A percentile compares a stretch with the other conserved stretches of the same genome.
Evolutionary conservation across 208 protist species (phyloP).

Genomic region (Leishmania amazonensis): DNA sequence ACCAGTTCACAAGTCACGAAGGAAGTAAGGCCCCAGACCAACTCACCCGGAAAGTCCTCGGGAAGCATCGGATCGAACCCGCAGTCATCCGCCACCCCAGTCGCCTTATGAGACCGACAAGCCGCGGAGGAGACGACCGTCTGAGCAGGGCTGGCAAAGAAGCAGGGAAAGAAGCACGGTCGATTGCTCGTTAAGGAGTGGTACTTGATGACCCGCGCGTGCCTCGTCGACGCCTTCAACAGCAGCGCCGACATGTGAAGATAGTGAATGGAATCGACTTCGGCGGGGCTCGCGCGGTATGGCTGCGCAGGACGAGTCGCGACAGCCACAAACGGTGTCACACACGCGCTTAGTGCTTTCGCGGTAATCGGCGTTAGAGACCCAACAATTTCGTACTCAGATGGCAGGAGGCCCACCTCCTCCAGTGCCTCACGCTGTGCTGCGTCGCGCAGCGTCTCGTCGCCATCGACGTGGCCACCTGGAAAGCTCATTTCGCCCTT

Average conservation of each 20-base stretch:
- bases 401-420: slow-evolving; percentile 67
- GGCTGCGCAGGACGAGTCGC: slow-evolving; percentile 36
- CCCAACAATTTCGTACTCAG: slow-evolving; percentile 57
- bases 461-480: slow-evolving; percentile 60
- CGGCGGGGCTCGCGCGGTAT: slow-evolving; percentile 55
- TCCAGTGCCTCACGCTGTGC: slow-evolving; percentile 80
- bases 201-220: slow-evolving; percentile 64
- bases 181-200: slow-evolving; percentile 24
- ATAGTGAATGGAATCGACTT: slow-evolving; percentile 86
- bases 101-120: slow-evolving; percentile 24
- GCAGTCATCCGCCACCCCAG: slow-evolving; percentile 41
- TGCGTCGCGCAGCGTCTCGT: slow-evolving; percentile 50
- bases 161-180: slow-evolving; percentile 81
- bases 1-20: slow-evolving; percentile 79
- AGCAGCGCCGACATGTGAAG: slow-evolving; percentile 75
- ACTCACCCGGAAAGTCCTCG: slow-evolving; percentile 72
- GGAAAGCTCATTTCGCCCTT: slow-evolving; percentile 86
- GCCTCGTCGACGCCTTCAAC: slow-evolving; percentile 45
- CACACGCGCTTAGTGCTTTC: slow-evolving; percentile 21
- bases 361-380: slow-evolving; percentile 53
- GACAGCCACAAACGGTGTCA: slow-evolving; percentile 72
- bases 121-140: slow-evolving; percentile 22
- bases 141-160: slow-evolving; percentile 69
- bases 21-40: slow-evolving; percentile 86
- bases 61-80: slow-evolving; percentile 56